Percentiles rank a stretch among this genome's conserved stretches.
phyloP scores from a whole-genome alignment of 2,329 filamentous ascomycete species.

The Hymenoscyphus fructigenus region DNA sequence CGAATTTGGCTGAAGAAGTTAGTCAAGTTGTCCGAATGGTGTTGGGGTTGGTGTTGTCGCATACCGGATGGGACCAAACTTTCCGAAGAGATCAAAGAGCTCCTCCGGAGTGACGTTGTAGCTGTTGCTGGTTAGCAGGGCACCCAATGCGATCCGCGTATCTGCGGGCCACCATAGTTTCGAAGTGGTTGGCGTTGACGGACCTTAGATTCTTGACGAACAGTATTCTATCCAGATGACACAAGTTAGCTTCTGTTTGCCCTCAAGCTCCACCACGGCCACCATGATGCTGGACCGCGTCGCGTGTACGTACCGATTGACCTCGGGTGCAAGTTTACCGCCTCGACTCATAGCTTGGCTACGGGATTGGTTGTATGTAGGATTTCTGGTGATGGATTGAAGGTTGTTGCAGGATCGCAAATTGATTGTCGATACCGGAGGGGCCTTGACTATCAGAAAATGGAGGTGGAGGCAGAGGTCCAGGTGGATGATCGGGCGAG shows the following conservation, averaged over 20 bases:
- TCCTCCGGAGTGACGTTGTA: constrained; percentile 99
- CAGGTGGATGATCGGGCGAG: background rate
- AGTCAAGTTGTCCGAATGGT: background rate
- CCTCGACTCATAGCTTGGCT: constrained; percentile 87
- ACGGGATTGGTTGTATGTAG: constrained; percentile 13
- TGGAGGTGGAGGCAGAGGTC: background rate
- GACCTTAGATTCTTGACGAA: constrained; percentile 99
- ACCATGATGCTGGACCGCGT: constrained; percentile 28
- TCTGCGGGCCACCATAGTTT: background rate
- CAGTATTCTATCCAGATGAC: constrained; percentile 72
- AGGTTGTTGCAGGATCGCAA: constrained; percentile 12
- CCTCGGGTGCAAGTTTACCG: constrained; percentile 98
- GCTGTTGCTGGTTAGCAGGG: constrained; percentile 50
- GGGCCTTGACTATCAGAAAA: constrained; percentile 7
- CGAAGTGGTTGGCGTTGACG: constrained; percentile 34
- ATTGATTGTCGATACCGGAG: constrained; percentile 9
- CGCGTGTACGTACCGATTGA: constrained; percentile 76
- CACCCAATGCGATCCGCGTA: background rate
- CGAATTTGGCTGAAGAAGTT: constrained; percentile 77
- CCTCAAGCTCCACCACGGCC: background rate
- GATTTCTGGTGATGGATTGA: constrained; percentile 18
- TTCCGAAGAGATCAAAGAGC: constrained; percentile 97
- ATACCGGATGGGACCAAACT: constrained; percentile 93
- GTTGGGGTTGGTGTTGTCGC: constrained; percentile 32
- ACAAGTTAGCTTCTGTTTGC: constrained; percentile 25